Conservation (phyloP, 164 flowering plant species). For the Warburgia ugandensis region DNA sequence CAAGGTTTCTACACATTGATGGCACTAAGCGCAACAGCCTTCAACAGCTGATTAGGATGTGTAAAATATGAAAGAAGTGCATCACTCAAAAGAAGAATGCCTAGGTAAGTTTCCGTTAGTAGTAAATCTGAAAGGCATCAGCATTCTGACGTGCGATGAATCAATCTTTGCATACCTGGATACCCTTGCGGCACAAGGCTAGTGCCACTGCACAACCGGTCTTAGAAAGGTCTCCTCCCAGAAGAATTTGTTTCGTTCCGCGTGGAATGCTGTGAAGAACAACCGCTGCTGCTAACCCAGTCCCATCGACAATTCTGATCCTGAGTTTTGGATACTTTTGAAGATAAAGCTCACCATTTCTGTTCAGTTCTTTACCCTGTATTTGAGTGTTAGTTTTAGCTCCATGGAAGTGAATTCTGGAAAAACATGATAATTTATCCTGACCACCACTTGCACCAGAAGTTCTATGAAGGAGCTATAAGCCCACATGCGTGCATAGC, state of each 20-base stretch:
- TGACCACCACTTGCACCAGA: no score
- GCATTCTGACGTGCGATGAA: background rate
- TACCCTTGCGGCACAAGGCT: conserved; percentile 38
- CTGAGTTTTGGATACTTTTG: conserved; percentile 41
- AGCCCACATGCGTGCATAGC: no score
- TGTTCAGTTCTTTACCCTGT: conserved; percentile 58
- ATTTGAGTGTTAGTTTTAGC: no score
- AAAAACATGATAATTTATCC: no score
- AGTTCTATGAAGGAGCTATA: no score
- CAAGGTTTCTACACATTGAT: no score
- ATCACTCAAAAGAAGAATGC: background rate
- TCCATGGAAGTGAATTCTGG: no score
- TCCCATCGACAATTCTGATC: conserved; percentile 55
- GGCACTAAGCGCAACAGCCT: no score
- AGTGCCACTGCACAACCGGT: conserved; percentile 29
- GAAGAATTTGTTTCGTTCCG: conserved; percentile 42
- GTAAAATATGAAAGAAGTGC: background rate
- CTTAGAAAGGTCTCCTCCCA: conserved; percentile 44
- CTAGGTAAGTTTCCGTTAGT: no score
- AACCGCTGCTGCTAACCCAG: conserved; percentile 45
- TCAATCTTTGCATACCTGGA: conserved; percentile 39
- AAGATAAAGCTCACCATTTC: conserved; percentile 50
- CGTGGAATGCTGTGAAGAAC: conserved; percentile 52
- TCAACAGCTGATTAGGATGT: no score
- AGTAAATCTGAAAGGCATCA: no score